Evolutionary conservation across 2,329 filamentous ascomycete species (phyloP), one percentile per base, ranked within the genome.

Genomic region (Calonectria pteridis): DNA sequence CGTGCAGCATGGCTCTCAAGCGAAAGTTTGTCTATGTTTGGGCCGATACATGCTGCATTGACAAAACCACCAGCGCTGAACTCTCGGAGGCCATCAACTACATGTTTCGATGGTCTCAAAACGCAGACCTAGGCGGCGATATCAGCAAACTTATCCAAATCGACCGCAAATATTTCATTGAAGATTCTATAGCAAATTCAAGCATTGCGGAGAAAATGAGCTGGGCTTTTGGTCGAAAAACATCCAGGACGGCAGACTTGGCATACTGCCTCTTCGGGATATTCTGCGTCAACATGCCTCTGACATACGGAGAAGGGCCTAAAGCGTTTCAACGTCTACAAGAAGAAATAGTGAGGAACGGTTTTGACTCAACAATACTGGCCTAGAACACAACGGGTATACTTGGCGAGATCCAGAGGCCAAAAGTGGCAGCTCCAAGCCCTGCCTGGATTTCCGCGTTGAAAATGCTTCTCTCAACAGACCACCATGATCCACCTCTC

Each of bases 21-120:
- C 18, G 23, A 16, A 18, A 20, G 0, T 37, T 37, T 31, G 7
- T 16, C 2, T 37, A 59, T 40, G n/a, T 69, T 11, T 69, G 67
- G 67, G 28, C 62, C 26, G 67, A 62, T 13, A 62, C 67, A 2
- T 62, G 53, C 37, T 69, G 67, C 16, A 69, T 69, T 14, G 67
- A 69, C 29, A 69, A 59, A 46, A 46, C 67, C 14, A 62, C n/a
- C 20, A 59, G 51, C 7, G 51, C 28, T 9, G 66, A 68, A 40
- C 26, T 68, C 6, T 68, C 66, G 4, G 66, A 68, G 6, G 51
- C 66, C 7, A 68, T 68, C 23, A 68, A 68, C 37, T 59, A 51
- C n/a, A 69, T 69, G 53, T 69, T 69, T 46, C n/a, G 23, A n/a
- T 69, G 53, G 67, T 69, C 62, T 10, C 4, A 37, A 35, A 3